A percentile compares a stretch with the other conserved stretches of the same genome.
Conservation (phyloP, 129 eudicot species). For the Ambrosia trifida region DNA sequence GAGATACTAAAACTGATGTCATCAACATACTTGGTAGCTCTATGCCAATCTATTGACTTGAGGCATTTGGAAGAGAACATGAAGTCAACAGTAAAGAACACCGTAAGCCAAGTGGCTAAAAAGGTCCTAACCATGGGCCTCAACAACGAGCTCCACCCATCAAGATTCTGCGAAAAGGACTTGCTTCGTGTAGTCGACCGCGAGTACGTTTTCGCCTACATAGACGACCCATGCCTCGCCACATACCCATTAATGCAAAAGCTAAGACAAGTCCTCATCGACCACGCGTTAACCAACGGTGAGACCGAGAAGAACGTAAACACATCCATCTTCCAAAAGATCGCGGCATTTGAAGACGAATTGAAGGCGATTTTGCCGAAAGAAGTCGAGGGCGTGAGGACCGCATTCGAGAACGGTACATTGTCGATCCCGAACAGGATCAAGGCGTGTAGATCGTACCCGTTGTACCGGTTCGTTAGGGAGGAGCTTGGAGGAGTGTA, state of each 20-base stretch:
- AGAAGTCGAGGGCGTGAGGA: conserved; percentile 42
- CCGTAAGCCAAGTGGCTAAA: conserved; percentile 66
- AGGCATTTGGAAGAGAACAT: conserved; percentile 76
- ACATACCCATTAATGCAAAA: conserved; percentile 55
- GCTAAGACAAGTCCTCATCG: conserved; percentile 59
- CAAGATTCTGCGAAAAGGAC: conserved; percentile 56
- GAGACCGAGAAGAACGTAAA: conserved; percentile 29
- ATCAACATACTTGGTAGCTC: conserved; percentile 55
- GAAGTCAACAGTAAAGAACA: conserved; percentile 50
- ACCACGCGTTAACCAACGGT: conserved; percentile 39
- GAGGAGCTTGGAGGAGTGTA: conserved; percentile 5
- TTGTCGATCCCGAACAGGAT: conserved; percentile 46
- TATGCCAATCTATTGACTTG: conserved; percentile 73
- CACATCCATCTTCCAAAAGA: conserved; percentile 49
- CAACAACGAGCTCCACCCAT: conserved; percentile 55
- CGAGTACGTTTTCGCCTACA: conserved; percentile 50
- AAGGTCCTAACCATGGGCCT: conserved; percentile 50
- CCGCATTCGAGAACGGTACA: conserved; percentile 36
- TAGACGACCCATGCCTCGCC: conserved; percentile 48
- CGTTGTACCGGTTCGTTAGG: conserved; percentile 34
- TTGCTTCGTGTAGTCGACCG: conserved; percentile 54
- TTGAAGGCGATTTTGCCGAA: conserved; percentile 39
- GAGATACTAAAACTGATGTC: conserved; percentile 69
- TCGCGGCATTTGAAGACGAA: conserved; percentile 49
- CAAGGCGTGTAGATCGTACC: conserved; percentile 42